Evolutionary conservation across 192 early-diverging fungal genomes (phyloP).

Genomic region (Rhizophlyctis rosea): DNA sequence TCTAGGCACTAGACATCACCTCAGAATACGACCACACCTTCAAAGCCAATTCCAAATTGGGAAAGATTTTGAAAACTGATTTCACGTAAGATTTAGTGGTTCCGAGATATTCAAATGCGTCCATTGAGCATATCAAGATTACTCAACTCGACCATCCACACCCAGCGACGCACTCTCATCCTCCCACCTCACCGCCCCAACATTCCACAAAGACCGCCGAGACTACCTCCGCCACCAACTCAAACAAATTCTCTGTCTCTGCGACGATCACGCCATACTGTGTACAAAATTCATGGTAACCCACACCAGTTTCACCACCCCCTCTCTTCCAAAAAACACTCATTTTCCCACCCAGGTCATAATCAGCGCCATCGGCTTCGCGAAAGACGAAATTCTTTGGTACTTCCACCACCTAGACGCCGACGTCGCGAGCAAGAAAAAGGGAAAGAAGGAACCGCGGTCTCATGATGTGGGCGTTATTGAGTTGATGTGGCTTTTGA

Average conservation of each 20-base stretch:
- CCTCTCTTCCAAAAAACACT: not conserved
- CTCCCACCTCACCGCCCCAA: not conserved
- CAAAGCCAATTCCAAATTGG: constrained; percentile 19
- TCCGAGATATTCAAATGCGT: too few species aligned
- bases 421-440: constrained; percentile 9
- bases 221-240: constrained; percentile 30
- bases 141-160: too few species aligned
- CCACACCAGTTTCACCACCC: not conserved
- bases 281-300: constrained; percentile 23
- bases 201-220: constrained; percentile 23
- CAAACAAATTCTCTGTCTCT: constrained; percentile 25
- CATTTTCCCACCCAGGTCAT: constrained; percentile 10
- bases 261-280: constrained; percentile 9
- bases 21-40: constrained; percentile 15
- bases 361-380: constrained; percentile 19
- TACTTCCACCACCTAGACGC: constrained; percentile 37
- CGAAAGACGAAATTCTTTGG: constrained; percentile 32
- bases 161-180: too few species aligned
- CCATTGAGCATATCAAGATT: too few species aligned
- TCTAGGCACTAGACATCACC: constrained; percentile 23
- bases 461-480: constrained; percentile 22
- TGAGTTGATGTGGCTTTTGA: constrained; percentile 31
- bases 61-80: too few species aligned
- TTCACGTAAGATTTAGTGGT: too few species aligned
- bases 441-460: constrained; percentile 21